A percentile compares a stretch with the other conserved stretches of the same genome.
Evolutionary conservation across 169 alveolate species (phyloP).

Genomic region (Cryptosporidium sp.): DNA sequence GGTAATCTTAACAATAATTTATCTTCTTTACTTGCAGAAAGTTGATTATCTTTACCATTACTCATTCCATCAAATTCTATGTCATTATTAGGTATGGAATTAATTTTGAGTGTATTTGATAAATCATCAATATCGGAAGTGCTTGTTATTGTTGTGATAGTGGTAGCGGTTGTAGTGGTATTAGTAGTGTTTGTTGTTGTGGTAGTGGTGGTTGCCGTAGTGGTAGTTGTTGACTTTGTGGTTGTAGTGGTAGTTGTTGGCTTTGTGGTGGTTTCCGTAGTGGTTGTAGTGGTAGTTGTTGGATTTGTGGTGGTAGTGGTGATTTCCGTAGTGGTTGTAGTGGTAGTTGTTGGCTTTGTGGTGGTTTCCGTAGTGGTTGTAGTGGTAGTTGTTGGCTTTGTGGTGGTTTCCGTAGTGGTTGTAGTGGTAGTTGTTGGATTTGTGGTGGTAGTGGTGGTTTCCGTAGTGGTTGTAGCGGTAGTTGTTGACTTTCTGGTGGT

Average conservation of each 20-base stretch:
- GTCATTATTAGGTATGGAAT: neutral
- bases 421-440: slow-evolving; percentile 2
- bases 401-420: slow-evolving; percentile 70
- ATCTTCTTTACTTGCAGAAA: neutral
- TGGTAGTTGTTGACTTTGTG: too few species aligned
- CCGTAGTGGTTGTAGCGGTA: slow-evolving; percentile 60
- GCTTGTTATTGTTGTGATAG: too few species aligned
- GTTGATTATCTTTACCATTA: neutral
- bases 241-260: too few species aligned
- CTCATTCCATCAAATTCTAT: slow-evolving; percentile 31
- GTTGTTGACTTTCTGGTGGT: slow-evolving; percentile 8
- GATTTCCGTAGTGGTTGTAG: neutral
- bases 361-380: neutral
- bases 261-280: too few species aligned
- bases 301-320: too few species aligned
- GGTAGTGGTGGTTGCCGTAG: too few species aligned
- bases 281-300: too few species aligned
- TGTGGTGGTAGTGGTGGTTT: slow-evolving; percentile 74
- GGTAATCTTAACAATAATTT: neutral
- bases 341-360: neutral
- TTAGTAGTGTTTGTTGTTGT: too few species aligned
- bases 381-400: neutral
- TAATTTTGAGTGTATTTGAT: neutral
- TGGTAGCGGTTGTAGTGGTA: too few species aligned
- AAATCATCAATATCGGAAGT: neutral